Evolutionary conservation across 352 stramenopile genomes (phyloP).

Genomic region (Phytophthora vignae): DNA sequence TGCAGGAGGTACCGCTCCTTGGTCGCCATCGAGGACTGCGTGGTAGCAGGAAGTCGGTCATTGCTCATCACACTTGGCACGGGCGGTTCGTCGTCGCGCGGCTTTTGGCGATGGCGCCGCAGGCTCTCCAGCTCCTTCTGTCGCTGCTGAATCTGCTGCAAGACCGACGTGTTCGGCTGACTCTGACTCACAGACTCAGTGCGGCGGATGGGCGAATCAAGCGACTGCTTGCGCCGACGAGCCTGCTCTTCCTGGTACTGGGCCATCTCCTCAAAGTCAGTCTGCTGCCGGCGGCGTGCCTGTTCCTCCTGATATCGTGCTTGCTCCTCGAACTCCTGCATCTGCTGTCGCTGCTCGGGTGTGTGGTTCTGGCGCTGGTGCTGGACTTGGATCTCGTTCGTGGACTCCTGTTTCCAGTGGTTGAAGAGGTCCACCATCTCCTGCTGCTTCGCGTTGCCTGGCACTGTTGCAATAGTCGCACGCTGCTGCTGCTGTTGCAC

Average conservation of each 20-base stretch:
- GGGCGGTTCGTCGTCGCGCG: constrained; percentile 36
- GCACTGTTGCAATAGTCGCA: constrained; percentile 2
- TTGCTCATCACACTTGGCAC: constrained; percentile 16
- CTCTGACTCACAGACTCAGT: constrained; percentile 22
- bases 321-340: constrained; percentile 40
- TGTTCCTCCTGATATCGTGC: constrained; percentile 41
- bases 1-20: constrained; percentile 50
- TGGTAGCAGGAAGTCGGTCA: constrained; percentile 23
- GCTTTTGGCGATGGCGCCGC: constrained; percentile 31
- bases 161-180: constrained; percentile 20
- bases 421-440: constrained; percentile 45
- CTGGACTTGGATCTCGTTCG: constrained; percentile 27
- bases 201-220: constrained; percentile 15
- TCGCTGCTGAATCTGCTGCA: constrained; percentile 44
- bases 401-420: constrained; percentile 44
- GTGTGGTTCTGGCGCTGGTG: constrained; percentile 27
- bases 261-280: constrained; percentile 40
- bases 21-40: constrained; percentile 32
- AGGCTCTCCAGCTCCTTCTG: constrained; percentile 41
- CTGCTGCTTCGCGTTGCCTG: constrained; percentile 34
- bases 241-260: constrained; percentile 39
- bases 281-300: constrained; percentile 34
- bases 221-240: constrained; percentile 30
- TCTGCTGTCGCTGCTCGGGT: constrained; percentile 27
- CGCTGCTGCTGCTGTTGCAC: constrained; percentile 20